Evolutionary conservation across 192 early-diverging fungal genomes (phyloP).

Genomic region (Coemansia sp.): DNA sequence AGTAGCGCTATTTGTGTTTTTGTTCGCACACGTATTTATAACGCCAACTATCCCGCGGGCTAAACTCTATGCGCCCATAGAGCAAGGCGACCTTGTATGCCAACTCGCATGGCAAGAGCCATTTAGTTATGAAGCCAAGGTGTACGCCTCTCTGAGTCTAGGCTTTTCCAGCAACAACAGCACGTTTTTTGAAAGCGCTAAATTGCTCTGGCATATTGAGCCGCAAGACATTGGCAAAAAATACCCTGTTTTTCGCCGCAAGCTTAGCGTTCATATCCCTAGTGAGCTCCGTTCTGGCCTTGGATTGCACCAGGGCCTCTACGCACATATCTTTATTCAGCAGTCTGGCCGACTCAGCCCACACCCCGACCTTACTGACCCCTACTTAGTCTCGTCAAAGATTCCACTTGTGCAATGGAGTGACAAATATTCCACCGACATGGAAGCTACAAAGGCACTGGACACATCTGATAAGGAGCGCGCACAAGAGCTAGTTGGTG

Average conservation of each 20-base stretch:
- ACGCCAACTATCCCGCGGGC: neutral
- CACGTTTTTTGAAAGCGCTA: conserved; percentile 13
- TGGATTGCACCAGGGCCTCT: neutral
- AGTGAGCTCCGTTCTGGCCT: neutral
- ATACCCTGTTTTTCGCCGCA: conserved; percentile 2
- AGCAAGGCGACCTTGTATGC: neutral
- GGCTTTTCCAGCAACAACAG: neutral
- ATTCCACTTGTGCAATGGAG: neutral
- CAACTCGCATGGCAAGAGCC: conserved; percentile 8
- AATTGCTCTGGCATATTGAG: conserved; percentile 20
- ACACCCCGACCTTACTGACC: conserved; percentile 12
- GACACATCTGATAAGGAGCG: neutral
- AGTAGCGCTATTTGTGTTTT: neutral
- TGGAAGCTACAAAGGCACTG: neutral
- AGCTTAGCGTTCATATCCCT: neutral
- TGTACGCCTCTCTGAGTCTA: conserved; percentile 9
- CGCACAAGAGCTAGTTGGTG: neutral
- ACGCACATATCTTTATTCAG: conserved; percentile 22
- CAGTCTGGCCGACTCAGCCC: neutral
- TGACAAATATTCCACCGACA: neutral
- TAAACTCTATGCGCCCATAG: neutral
- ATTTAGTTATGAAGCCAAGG: conserved; percentile 16
- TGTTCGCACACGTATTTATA: neutral
- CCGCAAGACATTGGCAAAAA: conserved; percentile 9
- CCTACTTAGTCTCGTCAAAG: neutral